Conservation (phyloP, 2,329 filamentous ascomycete genomes). For the Fonsecaea pedrosoi region DNA sequence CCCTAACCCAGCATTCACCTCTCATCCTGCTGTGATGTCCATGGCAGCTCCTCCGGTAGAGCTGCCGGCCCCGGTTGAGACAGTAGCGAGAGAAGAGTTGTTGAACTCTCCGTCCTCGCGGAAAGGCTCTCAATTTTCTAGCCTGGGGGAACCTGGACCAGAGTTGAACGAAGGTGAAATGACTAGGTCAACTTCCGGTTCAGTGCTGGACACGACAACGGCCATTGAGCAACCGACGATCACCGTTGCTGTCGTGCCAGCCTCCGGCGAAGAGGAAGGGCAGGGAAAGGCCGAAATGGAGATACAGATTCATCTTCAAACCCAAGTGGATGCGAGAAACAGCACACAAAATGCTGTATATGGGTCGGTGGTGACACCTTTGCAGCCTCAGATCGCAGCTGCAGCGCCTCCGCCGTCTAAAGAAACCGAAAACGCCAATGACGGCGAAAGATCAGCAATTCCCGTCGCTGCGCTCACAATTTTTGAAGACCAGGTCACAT, state of each 20-base stretch:
- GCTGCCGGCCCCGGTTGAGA: slow-evolving; percentile 23
- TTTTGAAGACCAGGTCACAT: background rate
- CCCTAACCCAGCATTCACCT: slow-evolving; percentile 33
- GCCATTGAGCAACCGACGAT: slow-evolving; percentile 19
- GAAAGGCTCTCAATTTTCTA: slow-evolving; percentile 26
- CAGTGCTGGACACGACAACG: slow-evolving; percentile 23
- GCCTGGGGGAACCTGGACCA: slow-evolving; percentile 38
- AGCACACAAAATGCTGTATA: background rate
- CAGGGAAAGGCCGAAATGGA: slow-evolving; percentile 2
- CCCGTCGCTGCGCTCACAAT: background rate
- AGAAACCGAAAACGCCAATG: background rate
- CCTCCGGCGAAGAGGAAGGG: slow-evolving; percentile 26
- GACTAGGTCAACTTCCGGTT: slow-evolving; percentile 12
- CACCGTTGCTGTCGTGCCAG: slow-evolving; percentile 23
- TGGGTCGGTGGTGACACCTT: background rate
- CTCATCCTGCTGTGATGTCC: slow-evolving; percentile 35
- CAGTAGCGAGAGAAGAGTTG: slow-evolving; percentile 14
- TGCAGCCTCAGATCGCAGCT: background rate
- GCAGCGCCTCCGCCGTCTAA: background rate
- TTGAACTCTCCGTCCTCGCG: slow-evolving; percentile 20
- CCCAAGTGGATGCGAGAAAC: background rate
- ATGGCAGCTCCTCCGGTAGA: slow-evolving; percentile 36
- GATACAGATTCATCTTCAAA: background rate
- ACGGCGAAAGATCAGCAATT: background rate
- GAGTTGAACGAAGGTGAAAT: slow-evolving; percentile 30